Conservation (phyloP, 306 rosid genomes). For the Vigna mungo region DNA sequence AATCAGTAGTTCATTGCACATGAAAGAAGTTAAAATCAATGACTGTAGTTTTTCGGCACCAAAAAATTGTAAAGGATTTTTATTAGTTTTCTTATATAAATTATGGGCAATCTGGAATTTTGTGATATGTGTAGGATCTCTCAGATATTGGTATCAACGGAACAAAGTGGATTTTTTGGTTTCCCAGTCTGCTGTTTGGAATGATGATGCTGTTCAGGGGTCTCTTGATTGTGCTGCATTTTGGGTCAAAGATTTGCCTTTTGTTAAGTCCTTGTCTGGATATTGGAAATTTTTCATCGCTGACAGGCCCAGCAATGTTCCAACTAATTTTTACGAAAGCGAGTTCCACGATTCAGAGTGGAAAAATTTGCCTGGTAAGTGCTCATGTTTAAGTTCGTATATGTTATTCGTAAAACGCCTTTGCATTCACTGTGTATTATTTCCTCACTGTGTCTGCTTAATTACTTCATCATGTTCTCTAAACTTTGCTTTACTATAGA, state of each 20-base stretch:
- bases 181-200: conserved; percentile 83
- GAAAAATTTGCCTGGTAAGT: conserved; percentile 80
- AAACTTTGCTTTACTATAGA: neutral
- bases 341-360: conserved; percentile 75
- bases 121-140: conserved; percentile 67
- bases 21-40: conserved; percentile 11
- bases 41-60: conserved; percentile 29
- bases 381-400: neutral
- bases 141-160: conserved; percentile 83
- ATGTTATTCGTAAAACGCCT: neutral
- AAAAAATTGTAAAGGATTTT: neutral
- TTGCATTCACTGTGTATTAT: neutral
- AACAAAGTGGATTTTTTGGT: conserved; percentile 75
- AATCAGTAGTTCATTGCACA: conserved; percentile 4
- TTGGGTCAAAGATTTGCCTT: conserved; percentile 87
- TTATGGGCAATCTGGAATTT: conserved; percentile 33
- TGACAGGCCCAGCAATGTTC: conserved; percentile 68
- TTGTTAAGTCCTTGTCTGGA: conserved; percentile 86
- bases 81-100: neutral
- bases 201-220: conserved; percentile 76
- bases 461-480: conserved; percentile 11
- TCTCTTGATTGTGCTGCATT: conserved; percentile 83
- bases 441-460: conserved; percentile 7
- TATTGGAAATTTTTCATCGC: conserved; percentile 89
- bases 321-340: conserved; percentile 63